Percentiles rank a stretch among this genome's conserved stretches.
Evolutionary conservation across 129 eudicot genomes (phyloP).

Genomic region (Glebionis coronaria): DNA sequence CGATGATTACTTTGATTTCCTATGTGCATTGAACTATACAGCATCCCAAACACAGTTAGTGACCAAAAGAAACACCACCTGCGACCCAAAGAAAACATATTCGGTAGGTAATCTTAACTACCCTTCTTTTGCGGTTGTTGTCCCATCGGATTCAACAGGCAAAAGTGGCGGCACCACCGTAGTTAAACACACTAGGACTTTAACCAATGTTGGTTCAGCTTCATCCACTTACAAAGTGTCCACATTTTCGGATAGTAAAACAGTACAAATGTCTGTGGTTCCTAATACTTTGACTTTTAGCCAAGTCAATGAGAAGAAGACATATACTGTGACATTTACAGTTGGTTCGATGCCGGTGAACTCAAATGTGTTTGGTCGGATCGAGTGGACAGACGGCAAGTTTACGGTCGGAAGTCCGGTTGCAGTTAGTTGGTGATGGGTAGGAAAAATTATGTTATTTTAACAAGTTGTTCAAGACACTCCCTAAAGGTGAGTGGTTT

Average conservation of each 20-base stretch:
- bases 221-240: conserved; percentile 72
- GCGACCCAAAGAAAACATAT: conserved; percentile 54
- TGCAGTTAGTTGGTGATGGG: conserved; percentile 75
- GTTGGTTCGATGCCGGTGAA: conserved; percentile 50
- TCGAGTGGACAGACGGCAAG: conserved; percentile 95
- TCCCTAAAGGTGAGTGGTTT: conserved; percentile 28
- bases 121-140: conserved; percentile 80
- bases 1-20: conserved; percentile 66
- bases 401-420: conserved; percentile 79
- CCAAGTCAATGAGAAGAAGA: conserved; percentile 61
- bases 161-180: conserved; percentile 44
- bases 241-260: conserved; percentile 31
- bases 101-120: conserved; percentile 62
- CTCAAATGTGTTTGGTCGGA: conserved; percentile 65
- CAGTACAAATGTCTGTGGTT: conserved; percentile 60
- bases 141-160: conserved; percentile 35
- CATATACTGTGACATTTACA: conserved; percentile 67
- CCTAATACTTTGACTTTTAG: conserved; percentile 56
- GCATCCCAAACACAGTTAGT: conserved; percentile 53
- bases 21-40: conserved; percentile 88
- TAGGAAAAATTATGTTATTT: conserved; percentile 20
- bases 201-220: conserved; percentile 71
- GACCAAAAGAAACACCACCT: conserved; percentile 61
- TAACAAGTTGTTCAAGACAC: conserved; percentile 26
- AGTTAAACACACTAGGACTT: conserved; percentile 72